Evolutionary conservation across 1,284 basidiomycete species (phyloP), one percentile per base, ranked within the genome.

Genomic region (Tremellales sp.): DNA sequence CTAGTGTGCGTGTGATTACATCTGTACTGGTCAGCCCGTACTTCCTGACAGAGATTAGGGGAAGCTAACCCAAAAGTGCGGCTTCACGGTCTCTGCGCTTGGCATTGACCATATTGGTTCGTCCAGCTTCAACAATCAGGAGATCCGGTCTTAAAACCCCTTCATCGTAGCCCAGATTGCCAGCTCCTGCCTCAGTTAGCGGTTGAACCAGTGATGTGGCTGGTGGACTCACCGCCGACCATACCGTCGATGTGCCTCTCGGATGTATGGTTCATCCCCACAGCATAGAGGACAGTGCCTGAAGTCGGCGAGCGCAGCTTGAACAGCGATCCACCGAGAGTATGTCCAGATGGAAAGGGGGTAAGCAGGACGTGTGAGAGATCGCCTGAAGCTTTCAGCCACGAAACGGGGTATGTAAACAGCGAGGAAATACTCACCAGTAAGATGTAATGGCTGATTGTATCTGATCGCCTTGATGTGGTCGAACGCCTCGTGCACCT

Each of bases 171-270:
- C 64, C 68, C 2, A 58, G 51, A n/a, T 86, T 85, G 41, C 69
- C 71, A 17, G 40, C 55, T 56, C 29, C 29, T 33, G 29, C 29
- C 8, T 10, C 29, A n/a, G n/a, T 33, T 33, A 33, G 29, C n/a
- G n/a, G n/a, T n/a, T n/a, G 29, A n/a, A 33, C 8, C n/a, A 33
- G n/a, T 33, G n/a, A n/a, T 33, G n/a, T 33, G 42, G 85, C 85
- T 40, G 81, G 17, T n/a, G 2, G 7, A 52, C 65, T 54, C 46
- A 61, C 68, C 67, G 26, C 67, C 64, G 7, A 96, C 87, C 3
- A 94, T 96, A 33, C 92, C 92, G 58, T 98, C 93, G 24, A 99
- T 78, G 76, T 97, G 96, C 29, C 93, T 83, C 72, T 99, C 96
- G 51, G 85, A 83, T 79, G 92, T 93, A 71, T 99, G 96, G 70